Percentiles rank a stretch among this genome's conserved stretches.
Conservation (phyloP, 2,329 filamentous ascomycete species). For the Plectosphaerella plurivora region DNA sequence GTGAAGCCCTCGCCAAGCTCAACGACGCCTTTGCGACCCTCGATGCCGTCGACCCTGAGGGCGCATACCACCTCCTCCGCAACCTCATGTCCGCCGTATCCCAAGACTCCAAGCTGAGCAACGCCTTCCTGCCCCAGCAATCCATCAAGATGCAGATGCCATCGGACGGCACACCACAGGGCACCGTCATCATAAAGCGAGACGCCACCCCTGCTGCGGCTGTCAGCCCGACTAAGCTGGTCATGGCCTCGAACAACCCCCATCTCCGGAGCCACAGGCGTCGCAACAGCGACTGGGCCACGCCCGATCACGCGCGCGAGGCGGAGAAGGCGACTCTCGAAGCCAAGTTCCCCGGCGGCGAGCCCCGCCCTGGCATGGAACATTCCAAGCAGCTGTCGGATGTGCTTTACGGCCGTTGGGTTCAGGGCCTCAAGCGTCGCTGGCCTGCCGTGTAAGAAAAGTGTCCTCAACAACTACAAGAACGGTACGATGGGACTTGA, state of each 20-base stretch:
- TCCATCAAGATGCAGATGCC: slow-evolving; percentile 30
- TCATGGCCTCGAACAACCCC: slow-evolving; percentile 78
- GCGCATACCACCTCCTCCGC: slow-evolving; percentile 79
- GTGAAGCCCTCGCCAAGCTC: slow-evolving; percentile 77
- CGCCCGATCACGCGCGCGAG: slow-evolving; percentile 30
- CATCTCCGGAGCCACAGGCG: slow-evolving; percentile 76
- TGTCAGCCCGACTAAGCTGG: slow-evolving; percentile 57
- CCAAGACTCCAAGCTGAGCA: slow-evolving; percentile 61
- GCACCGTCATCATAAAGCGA: slow-evolving; percentile 56
- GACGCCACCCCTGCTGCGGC: slow-evolving; percentile 17
- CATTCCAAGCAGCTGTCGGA: slow-evolving; percentile 86
- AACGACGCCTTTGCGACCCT: slow-evolving; percentile 82
- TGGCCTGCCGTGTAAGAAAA: slow-evolving; percentile 46
- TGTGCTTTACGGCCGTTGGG: slow-evolving; percentile 87
- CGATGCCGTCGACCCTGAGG: slow-evolving; percentile 85
- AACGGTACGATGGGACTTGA: background rate
- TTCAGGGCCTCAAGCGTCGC: slow-evolving; percentile 70
- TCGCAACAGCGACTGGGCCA: slow-evolving; percentile 46
- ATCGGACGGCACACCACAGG: slow-evolving; percentile 42
- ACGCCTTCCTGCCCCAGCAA: slow-evolving; percentile 37
- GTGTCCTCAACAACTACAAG: slow-evolving; percentile 11
- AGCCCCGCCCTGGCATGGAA: slow-evolving; percentile 72
- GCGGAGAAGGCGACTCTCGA: slow-evolving; percentile 45
- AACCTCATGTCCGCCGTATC: slow-evolving; percentile 71
- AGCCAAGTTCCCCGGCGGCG: slow-evolving; percentile 50